phyloP scores from a whole-genome alignment of 768 basidiomycete species.

The Hericium rajendrae region DNA sequence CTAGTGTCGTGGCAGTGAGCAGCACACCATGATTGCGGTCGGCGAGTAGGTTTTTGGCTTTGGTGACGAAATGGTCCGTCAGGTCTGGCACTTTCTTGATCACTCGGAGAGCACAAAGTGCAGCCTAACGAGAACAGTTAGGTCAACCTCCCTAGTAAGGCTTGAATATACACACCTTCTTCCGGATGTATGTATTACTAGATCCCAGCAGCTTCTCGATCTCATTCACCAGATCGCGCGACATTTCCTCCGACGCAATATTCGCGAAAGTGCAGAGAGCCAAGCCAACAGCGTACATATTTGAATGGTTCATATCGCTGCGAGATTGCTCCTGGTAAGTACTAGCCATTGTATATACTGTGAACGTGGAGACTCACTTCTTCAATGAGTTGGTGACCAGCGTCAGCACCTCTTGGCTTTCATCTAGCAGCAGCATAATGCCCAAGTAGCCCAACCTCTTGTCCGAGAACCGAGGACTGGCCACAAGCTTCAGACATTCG shows the following conservation, averaged over 20 bases:
- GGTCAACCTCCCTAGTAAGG: not conserved
- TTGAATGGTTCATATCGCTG: conserved; percentile 99
- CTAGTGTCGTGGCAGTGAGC: conserved; percentile 87
- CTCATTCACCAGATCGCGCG: conserved; percentile 93
- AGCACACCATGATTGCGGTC: conserved; percentile 97
- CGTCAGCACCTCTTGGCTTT: conserved; percentile 95
- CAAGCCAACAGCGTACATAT: conserved; percentile 97
- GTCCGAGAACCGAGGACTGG: conserved; percentile 91
- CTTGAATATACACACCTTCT: conserved; percentile 60
- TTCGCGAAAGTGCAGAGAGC: conserved; percentile 98
- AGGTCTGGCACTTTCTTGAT: conserved; percentile 96
- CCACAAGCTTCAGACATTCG: conserved; percentile 90
- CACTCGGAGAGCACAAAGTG: conserved; percentile 88
- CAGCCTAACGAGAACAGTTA: conserved; percentile 48
- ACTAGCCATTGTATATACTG: not conserved
- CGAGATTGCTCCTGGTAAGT: conserved; percentile 6
- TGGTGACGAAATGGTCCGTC: conserved; percentile 80
- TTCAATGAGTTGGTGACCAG: conserved; percentile 97
- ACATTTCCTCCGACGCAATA: conserved; percentile 99
- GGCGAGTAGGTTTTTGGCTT: conserved; percentile 83
- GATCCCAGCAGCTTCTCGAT: conserved; percentile 96
- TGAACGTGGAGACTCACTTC: conserved; percentile 50
- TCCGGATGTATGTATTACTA: conserved; percentile 97
- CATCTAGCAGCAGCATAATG: conserved; percentile 95
- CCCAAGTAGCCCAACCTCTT: conserved; percentile 95